A percentile compares a stretch with the other conserved stretches of the same genome.
Evolutionary conservation across 148 eudicot species (phyloP).

Genomic region (Linanthus parryae): DNA sequence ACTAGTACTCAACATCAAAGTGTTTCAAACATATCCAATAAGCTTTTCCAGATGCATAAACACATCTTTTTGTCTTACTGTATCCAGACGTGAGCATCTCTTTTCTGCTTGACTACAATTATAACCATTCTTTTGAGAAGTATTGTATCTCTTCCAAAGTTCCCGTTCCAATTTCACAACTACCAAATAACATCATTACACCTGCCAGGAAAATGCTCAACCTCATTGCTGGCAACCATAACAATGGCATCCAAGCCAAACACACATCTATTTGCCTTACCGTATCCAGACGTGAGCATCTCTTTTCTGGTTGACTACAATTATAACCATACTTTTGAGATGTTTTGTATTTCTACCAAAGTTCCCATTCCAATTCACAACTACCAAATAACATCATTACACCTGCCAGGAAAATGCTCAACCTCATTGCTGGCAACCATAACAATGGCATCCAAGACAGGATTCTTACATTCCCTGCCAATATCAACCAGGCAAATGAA

Average conservation of each 20-base stretch:
- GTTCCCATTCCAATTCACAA: not conserved
- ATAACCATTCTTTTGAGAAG: not conserved
- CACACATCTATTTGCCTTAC: not conserved
- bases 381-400: too few relatives aligned
- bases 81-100: not conserved
- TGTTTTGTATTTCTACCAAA: not conserved
- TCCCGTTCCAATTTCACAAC: not conserved
- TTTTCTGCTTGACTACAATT: slow-evolving; percentile 1
- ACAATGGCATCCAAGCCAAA: too few relatives aligned
- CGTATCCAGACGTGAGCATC: not conserved
- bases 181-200: too few relatives aligned
- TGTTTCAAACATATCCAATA: not conserved
- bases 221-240: too few relatives aligned
- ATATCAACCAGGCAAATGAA: too few relatives aligned
- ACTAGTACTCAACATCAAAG: too few relatives aligned
- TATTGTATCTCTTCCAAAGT: not conserved
- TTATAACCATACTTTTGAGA: not conserved
- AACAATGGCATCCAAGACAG: too few relatives aligned
- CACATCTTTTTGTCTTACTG: too few relatives aligned
- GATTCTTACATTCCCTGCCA: too few relatives aligned
- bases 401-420: too few relatives aligned
- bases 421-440: too few relatives aligned
- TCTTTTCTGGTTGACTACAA: slow-evolving; percentile 4
- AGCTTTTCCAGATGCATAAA: not conserved
- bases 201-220: too few relatives aligned